Evolutionary conservation across 1,284 basidiomycete species (phyloP).

Genomic region (Apiotrichum brassicae): DNA sequence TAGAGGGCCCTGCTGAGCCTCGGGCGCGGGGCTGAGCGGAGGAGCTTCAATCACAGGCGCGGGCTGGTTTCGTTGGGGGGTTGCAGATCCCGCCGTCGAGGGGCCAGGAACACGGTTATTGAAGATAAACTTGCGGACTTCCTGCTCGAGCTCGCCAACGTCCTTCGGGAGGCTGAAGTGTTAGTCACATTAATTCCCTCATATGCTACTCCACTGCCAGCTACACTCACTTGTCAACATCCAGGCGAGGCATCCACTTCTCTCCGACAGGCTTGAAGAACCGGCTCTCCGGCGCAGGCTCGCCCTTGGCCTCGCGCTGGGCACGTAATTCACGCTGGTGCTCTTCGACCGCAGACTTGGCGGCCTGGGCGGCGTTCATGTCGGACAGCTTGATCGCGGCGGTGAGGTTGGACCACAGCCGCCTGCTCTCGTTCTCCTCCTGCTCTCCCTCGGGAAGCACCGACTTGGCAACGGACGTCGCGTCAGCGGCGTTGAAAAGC

Average conservation of each 20-base stretch:
- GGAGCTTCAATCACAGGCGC: background rate
- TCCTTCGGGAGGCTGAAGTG: slow-evolving; percentile 60
- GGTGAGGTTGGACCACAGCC: slow-evolving; percentile 81
- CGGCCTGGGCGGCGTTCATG: slow-evolving; percentile 87
- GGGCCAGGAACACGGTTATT: slow-evolving; percentile 28
- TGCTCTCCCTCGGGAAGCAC: slow-evolving; percentile 80
- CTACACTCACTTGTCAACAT: slow-evolving; percentile 52
- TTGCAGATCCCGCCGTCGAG: slow-evolving; percentile 2
- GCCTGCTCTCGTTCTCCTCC: slow-evolving; percentile 68
- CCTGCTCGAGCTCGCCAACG: slow-evolving; percentile 57
- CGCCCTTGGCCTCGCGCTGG: slow-evolving; percentile 64
- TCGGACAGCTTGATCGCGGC: slow-evolving; percentile 79
- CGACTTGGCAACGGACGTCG: slow-evolving; percentile 68
- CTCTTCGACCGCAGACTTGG: slow-evolving; percentile 88
- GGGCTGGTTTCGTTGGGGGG: slow-evolving; percentile 1
- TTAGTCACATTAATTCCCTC: background rate
- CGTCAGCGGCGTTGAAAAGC: slow-evolving; percentile 78
- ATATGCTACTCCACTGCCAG: too few species aligned
- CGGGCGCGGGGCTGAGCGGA: background rate
- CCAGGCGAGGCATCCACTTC: slow-evolving; percentile 72
- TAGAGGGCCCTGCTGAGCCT: too few species aligned
- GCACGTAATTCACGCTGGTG: slow-evolving; percentile 77
- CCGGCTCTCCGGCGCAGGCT: slow-evolving; percentile 55
- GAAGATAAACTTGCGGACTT: slow-evolving; percentile 60
- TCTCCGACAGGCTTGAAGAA: slow-evolving; percentile 73